phyloP scores from a whole-genome alignment of 352 stramenopile species.

The Phytopythium sindhum region DNA sequence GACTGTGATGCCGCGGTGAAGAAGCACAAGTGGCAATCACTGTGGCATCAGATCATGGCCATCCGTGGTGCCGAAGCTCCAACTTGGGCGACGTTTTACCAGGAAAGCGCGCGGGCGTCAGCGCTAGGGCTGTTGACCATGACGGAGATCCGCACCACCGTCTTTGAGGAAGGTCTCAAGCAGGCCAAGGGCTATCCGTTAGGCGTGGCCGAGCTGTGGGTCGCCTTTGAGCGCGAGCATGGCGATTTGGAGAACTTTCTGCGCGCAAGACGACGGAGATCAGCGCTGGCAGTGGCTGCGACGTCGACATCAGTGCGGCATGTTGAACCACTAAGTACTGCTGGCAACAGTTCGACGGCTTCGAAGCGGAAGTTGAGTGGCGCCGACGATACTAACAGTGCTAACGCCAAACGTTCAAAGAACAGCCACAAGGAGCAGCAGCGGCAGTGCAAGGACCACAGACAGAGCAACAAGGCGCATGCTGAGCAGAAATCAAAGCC shows the following conservation, averaged over 20 bases:
- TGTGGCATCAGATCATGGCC: constrained; percentile 29
- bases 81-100: constrained; percentile 45
- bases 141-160: constrained; percentile 20
- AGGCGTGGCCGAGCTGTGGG: constrained; percentile 35
- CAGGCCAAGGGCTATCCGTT: constrained; percentile 28
- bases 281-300: constrained; percentile 15
- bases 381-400: not conserved
- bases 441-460: constrained; percentile 5
- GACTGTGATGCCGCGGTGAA: constrained; percentile 1
- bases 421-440: not conserved
- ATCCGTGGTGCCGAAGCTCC: constrained; percentile 24
- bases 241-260: constrained; percentile 34
- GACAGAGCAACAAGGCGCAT: not conserved
- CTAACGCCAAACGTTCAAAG: constrained; percentile 27
- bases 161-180: constrained; percentile 40
- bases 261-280: constrained; percentile 24
- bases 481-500: constrained; percentile 1
- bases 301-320: not conserved
- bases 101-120: constrained; percentile 28
- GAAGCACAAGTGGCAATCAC: constrained; percentile 20
- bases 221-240: constrained; percentile 54
- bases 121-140: constrained; percentile 13
- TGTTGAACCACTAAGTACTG: not conserved
- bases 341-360: not conserved
- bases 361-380: constrained; percentile 15